A percentile compares a stretch with the other conserved stretches of the same genome.
Evolutionary conservation across 2,329 filamentous ascomycete genomes (phyloP).

Genomic region (Neocucurbitaria cava): DNA sequence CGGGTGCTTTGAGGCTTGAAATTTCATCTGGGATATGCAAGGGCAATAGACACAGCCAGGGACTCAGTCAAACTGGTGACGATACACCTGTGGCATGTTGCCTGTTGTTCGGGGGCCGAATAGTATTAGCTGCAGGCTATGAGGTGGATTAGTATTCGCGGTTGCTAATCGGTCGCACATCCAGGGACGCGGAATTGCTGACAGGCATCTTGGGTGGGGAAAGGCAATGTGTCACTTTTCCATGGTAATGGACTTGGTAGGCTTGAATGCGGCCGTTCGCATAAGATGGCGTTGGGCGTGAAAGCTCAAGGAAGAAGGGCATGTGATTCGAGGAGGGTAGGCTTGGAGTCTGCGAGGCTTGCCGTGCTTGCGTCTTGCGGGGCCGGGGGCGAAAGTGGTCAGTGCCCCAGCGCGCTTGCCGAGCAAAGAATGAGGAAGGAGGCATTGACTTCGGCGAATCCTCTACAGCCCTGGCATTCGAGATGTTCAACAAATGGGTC

Average conservation of each 20-base stretch:
- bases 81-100: constrained; percentile 5
- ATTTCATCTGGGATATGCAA: neutral
- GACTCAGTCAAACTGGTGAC: neutral
- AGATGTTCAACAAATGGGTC: too few relatives aligned
- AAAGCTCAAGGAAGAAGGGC: neutral
- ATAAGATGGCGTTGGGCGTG: neutral
- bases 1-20: neutral
- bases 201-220: constrained; percentile 16
- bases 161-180: neutral
- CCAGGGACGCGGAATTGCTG: constrained; percentile 12
- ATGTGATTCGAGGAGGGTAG: neutral
- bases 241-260: neutral
- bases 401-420: neutral
- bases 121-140: constrained; percentile 20
- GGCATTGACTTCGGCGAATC: neutral
- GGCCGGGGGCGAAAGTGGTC: constrained; percentile 1
- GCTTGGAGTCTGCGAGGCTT: neutral
- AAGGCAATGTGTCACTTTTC: neutral
- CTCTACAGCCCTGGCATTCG: neutral
- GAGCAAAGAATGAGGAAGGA: neutral
- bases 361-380: too few relatives aligned
- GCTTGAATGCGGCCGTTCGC: neutral
- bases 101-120: constrained; percentile 33
- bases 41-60: neutral
- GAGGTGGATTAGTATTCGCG: neutral